Percentiles rank a stretch among this genome's conserved stretches.
phyloP scores from a whole-genome alignment of 768 basidiomycete genomes.

The Lactarius indigo region DNA sequence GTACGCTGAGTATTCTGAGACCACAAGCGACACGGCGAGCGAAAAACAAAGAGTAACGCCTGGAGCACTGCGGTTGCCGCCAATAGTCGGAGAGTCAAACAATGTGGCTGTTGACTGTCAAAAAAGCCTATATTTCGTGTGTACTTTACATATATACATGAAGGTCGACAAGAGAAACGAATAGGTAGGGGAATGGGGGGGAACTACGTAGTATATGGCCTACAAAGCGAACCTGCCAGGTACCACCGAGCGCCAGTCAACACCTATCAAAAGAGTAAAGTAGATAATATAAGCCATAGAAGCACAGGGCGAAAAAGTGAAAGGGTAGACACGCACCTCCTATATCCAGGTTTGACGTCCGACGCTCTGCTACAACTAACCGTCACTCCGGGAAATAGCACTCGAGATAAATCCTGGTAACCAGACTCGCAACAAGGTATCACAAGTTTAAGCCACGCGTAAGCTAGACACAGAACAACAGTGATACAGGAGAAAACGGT shows the following conservation, averaged over 20 bases:
- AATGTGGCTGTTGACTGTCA: conserved; percentile 32
- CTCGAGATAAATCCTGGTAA: neutral
- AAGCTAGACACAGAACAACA: neutral
- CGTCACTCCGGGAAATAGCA: neutral
- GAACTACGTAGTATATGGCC: neutral
- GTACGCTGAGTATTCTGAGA: neutral
- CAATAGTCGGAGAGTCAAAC: conserved; percentile 35
- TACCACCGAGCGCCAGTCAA: neutral
- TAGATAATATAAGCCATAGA: neutral
- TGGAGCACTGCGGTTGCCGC: conserved; percentile 17
- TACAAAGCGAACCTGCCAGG: neutral
- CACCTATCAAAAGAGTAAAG: neutral
- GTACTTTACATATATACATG: conserved; percentile 19
- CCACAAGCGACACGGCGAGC: neutral
- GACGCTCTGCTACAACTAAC: neutral
- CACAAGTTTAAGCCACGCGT: neutral
- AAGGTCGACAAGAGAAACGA: neutral
- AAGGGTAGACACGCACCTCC: neutral
- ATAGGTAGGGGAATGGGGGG: neutral
- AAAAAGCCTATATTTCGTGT: conserved; percentile 22
- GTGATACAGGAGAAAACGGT: neutral
- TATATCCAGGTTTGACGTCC: neutral
- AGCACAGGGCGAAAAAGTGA: neutral
- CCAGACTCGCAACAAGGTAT: neutral
- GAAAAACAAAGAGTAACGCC: conserved; percentile 5